Evolutionary conservation across 2,329 filamentous ascomycete genomes (phyloP), one percentile per base, ranked within the genome.

Genomic region (Clathrospora elynae): DNA sequence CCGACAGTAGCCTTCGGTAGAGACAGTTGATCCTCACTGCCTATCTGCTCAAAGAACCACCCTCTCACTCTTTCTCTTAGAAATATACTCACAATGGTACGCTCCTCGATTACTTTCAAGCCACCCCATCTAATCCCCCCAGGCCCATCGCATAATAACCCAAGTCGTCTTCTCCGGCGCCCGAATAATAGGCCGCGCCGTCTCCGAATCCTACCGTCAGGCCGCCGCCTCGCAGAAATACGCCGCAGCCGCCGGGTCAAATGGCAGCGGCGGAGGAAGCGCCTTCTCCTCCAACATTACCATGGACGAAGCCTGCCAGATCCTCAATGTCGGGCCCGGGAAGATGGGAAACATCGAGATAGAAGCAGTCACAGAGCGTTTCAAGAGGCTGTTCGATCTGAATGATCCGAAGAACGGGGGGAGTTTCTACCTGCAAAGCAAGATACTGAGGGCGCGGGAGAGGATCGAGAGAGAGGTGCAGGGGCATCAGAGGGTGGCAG

Each of bases 381-480:
- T 97, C 79, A 97, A 97, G 82, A 84, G 86, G 54, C 76, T 99
- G 33, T 99, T 96, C 69, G 93, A 99, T 72, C 77, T 83, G 59
- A 99, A 99, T 75, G 88, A 99, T 55, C 92, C 93, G 8, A 80
- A 95, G 72, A 96, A 96, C 67, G 93, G 93, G 23, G 93, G 93
- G 38, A 96, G 90, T 64, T 99, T 99, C 74, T 99, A 99, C 73
- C 79, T 99, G 34, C 93, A 99, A 75, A 97, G 92, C 79, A 99
- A 99, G 76, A 84, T 99, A 41, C 74, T 97, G 59, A 80, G 93
- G 51, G 93, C 93, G 45, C 83, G 92, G 62, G 92, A 99, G 75
- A 79, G 93, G 53, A 87, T 99, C 74, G 92, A 97, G 76, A 80
- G 86, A 61, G 92, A 99, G 73, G 76, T 93, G 26, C 79, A 84